Percentiles rank a stretch among this genome's conserved stretches.
Conservation (phyloP, 768 basidiomycete species). For the Bullera alba region DNA sequence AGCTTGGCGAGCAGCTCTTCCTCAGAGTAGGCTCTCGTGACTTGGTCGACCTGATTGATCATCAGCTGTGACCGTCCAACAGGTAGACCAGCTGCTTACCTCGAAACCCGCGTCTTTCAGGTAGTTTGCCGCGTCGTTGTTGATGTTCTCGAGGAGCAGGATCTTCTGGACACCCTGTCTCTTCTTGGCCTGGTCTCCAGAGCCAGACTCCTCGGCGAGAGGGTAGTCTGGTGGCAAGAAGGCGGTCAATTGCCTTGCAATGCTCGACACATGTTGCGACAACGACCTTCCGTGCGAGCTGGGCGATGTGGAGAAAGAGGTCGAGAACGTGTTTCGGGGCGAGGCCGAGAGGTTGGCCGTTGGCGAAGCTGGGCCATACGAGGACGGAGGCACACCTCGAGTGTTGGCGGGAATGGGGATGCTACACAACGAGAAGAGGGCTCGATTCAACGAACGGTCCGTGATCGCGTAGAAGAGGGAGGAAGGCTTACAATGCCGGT, state of each 20-base stretch:
- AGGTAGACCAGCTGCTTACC: conserved; percentile 26
- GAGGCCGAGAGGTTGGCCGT: conserved; percentile 18
- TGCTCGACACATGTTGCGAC: conserved; percentile 3
- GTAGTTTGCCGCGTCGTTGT: conserved; percentile 72
- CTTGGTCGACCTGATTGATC: conserved; percentile 68
- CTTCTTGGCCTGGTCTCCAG: conserved; percentile 16
- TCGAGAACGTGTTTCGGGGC: conserved; percentile 20
- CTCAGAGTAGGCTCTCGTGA: conserved; percentile 77
- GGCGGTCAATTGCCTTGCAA: conserved; percentile 34
- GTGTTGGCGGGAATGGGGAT: conserved; percentile 46
- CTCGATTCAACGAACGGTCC: not conserved
- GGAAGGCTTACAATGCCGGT: conserved; percentile 35
- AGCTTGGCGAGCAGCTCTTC: conserved; percentile 70
- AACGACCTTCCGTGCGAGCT: conserved; percentile 1
- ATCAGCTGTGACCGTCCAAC: too few relatives aligned
- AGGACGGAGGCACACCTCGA: conserved; percentile 29
- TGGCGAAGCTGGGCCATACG: conserved; percentile 33
- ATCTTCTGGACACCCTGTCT: conserved; percentile 68
- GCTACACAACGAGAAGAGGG: conserved; percentile 17
- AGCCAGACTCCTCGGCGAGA: conserved; percentile 15
- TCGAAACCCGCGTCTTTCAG: conserved; percentile 74
- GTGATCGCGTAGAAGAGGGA: not conserved
- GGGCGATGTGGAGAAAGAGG: conserved; percentile 23
- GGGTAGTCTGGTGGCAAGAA: conserved; percentile 35
- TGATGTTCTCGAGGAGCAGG: conserved; percentile 91